These are phyloP conservation scores for Pichia rugopelliculosa DNA, from an alignment of 805 yeast species.

Conservation along the genomic window DNA sequence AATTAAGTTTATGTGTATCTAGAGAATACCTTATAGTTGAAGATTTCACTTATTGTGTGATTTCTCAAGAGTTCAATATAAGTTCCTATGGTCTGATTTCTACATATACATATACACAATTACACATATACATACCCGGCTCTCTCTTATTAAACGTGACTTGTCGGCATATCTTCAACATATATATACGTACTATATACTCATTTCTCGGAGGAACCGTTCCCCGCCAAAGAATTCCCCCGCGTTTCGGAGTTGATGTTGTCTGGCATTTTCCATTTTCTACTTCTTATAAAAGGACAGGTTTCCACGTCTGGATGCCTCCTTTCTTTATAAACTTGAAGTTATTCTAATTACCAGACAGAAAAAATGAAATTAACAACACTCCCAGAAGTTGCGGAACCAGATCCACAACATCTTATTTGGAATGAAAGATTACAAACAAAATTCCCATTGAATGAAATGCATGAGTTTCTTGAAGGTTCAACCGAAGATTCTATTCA, in stretches of 20 bases:
- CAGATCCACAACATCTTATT: conserved; percentile 31
- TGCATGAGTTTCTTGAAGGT: conserved; percentile 54
- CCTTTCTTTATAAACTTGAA: too few relatives aligned
- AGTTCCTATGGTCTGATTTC: too few relatives aligned
- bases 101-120: too few relatives aligned
- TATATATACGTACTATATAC: too few relatives aligned
- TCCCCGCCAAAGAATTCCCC: background rate
- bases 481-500: conserved; percentile 36
- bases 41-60: too few relatives aligned
- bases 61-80: too few relatives aligned
- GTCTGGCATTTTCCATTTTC: background rate
- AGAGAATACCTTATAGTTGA: too few relatives aligned
- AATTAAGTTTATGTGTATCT: too few relatives aligned
- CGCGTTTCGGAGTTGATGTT: background rate
- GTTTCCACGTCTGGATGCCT: background rate
- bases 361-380: conserved; percentile 29
- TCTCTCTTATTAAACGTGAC: too few relatives aligned
- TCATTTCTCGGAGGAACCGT: background rate
- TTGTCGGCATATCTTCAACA: background rate
- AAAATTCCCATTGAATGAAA: conserved; percentile 35
- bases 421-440: conserved; percentile 40
- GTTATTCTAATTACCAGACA: background rate
- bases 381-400: conserved; percentile 22
- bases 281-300: background rate
- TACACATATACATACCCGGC: too few relatives aligned